These are phyloP conservation scores for Tympanopsis confertula DNA, from an alignment of 2,329 filamentous ascomycete genomes.

Conservation along the genomic window DNA sequence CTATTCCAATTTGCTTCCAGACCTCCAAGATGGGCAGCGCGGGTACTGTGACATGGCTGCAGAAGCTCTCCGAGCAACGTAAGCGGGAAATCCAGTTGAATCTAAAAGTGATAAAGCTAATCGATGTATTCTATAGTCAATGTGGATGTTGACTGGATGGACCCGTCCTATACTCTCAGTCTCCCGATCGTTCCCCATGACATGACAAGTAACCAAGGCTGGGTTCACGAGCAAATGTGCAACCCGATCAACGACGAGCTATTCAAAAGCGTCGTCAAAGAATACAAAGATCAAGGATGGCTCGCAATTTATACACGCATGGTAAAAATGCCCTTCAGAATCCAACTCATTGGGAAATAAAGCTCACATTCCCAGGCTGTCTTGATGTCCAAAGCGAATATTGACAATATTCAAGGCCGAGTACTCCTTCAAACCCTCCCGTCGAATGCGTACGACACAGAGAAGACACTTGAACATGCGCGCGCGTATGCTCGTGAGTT, in stretches of 20 bases:
- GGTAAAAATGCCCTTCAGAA: constrained; percentile 12
- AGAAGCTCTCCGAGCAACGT: constrained; percentile 29
- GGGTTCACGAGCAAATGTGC: constrained; percentile 32
- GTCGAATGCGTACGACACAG: constrained; percentile 29
- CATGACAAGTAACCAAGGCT: constrained; percentile 36
- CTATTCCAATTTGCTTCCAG: constrained; percentile 3
- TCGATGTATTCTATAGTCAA: constrained; percentile 22
- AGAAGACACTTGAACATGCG: constrained; percentile 31
- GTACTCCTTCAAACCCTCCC: constrained; percentile 35
- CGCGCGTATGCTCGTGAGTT: constrained; percentile 33
- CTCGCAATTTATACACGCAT: constrained; percentile 34
- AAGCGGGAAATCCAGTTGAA: constrained; percentile 9
- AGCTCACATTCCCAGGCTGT: too few species aligned
- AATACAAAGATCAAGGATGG: constrained; percentile 32
- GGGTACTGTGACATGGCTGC: constrained; percentile 21
- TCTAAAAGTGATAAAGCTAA: not conserved
- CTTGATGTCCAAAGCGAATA: too few species aligned
- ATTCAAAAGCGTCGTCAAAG: constrained; percentile 25
- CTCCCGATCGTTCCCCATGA: constrained; percentile 32
- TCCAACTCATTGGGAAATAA: too few species aligned
- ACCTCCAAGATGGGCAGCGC: constrained; percentile 17
- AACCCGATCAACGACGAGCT: constrained; percentile 28
- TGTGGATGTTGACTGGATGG: constrained; percentile 39
- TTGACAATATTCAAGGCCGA: constrained; percentile 30
- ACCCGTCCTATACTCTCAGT: constrained; percentile 30